Conservation (phyloP, 768 basidiomycete genomes). For the Hirschioporus abietinus region DNA sequence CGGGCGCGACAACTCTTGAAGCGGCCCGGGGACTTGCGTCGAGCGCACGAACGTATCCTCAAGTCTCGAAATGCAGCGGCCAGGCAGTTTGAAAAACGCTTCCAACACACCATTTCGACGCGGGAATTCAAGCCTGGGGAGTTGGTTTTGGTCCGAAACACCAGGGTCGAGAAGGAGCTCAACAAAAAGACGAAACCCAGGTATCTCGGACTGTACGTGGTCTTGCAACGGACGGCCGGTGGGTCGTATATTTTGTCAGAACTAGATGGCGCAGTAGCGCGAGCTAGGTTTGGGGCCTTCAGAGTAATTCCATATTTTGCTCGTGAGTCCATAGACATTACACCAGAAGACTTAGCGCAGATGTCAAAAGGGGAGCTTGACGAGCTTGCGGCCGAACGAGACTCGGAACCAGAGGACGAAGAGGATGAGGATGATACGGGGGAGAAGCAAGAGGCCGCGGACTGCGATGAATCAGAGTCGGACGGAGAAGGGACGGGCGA, state of each 20-base stretch:
- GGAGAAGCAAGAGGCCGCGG: too few species aligned
- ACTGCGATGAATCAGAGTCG: too few species aligned
- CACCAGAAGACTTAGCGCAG: too few species aligned
- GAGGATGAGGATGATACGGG: too few species aligned
- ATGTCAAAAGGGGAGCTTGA: too few species aligned
- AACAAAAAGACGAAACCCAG: slow-evolving; percentile 10
- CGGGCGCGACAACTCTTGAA: slow-evolving; percentile 13
- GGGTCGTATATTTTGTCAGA: slow-evolving; percentile 7
- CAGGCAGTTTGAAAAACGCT: background rate
- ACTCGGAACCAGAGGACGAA: too few species aligned
- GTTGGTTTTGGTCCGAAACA: slow-evolving; percentile 10
- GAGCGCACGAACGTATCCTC: background rate
- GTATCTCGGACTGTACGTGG: slow-evolving; percentile 8
- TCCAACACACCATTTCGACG: slow-evolving; percentile 6
- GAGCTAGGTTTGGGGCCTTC: slow-evolving; percentile 6
- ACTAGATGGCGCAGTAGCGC: slow-evolving; percentile 3
- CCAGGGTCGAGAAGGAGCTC: slow-evolving; percentile 8
- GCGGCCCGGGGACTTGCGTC: slow-evolving; percentile 5
- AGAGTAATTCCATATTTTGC: slow-evolving; percentile 9
- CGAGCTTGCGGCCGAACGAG: too few species aligned
- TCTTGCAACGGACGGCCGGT: slow-evolving; percentile 5
- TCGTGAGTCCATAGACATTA: background rate
- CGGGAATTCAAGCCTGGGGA: slow-evolving; percentile 5
- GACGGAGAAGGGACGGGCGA: too few species aligned
- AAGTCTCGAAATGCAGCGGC: background rate